phyloP scores from a whole-genome alignment of 2,329 filamentous ascomycete species.

The Curvularia lunata region DNA sequence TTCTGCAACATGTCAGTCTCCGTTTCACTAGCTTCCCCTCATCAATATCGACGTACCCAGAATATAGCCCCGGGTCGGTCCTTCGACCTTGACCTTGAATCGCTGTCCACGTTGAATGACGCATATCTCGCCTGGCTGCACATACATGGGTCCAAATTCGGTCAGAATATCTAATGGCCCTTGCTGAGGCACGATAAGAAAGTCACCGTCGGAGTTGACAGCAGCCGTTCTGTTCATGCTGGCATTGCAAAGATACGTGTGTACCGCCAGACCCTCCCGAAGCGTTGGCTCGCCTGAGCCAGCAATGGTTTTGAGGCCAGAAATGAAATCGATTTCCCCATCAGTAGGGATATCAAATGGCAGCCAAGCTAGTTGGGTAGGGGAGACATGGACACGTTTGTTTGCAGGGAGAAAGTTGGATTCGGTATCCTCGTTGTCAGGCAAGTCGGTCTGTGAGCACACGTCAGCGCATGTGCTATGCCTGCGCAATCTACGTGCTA shows the following conservation, averaged over 20 bases:
- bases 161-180: constrained; percentile 78
- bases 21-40: neutral
- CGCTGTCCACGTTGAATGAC: constrained; percentile 77
- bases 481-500: neutral
- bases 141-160: constrained; percentile 74
- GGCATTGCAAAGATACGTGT: constrained; percentile 45
- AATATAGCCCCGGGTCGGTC: constrained; percentile 73
- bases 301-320: constrained; percentile 47
- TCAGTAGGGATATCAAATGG: constrained; percentile 45
- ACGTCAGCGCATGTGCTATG: constrained; percentile 33
- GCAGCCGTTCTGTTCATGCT: constrained; percentile 52
- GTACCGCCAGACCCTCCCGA: constrained; percentile 45
- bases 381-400: constrained; percentile 46
- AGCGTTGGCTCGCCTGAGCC: constrained; percentile 49
- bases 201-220: constrained; percentile 72
- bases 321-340: constrained; percentile 43
- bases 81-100: constrained; percentile 72
- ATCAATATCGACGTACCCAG: constrained; percentile 52
- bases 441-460: constrained; percentile 40
- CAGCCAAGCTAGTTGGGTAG: constrained; percentile 48
- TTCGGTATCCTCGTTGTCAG: constrained; percentile 46
- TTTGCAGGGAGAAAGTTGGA: constrained; percentile 46
- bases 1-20: constrained; percentile 29
- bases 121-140: constrained; percentile 79
- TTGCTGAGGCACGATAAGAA: constrained; percentile 77